Percentiles rank a stretch among this genome's conserved stretches.
These are phyloP conservation scores for Arachis hypogaea DNA, from an alignment of 306 rosid species.

Conservation along the genomic window DNA sequence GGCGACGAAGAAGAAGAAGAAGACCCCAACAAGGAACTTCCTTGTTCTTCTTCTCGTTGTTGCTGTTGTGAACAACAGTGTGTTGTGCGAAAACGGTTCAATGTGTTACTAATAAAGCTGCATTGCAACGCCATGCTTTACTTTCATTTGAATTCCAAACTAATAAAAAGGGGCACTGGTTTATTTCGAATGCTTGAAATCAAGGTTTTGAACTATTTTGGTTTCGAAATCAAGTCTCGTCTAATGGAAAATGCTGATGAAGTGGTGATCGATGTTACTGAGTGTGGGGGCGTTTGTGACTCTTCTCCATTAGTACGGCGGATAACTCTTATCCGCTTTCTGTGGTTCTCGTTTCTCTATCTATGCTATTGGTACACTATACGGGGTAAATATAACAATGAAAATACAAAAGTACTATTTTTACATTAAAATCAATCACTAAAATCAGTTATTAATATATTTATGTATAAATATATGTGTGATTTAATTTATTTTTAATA, in stretches of 20 bases:
- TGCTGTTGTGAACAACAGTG: slow-evolving; percentile 33
- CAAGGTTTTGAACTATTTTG: too few relatives aligned
- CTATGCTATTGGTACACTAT: too few relatives aligned
- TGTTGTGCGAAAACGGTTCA: slow-evolving; percentile 37
- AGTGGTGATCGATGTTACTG: background rate
- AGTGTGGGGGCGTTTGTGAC: slow-evolving; percentile 2
- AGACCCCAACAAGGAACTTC: background rate
- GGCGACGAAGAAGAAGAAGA: slow-evolving; percentile 36
- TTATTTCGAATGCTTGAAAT: too few relatives aligned
- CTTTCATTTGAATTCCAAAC: background rate
- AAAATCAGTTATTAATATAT: too few relatives aligned
- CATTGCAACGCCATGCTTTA: slow-evolving; percentile 45
- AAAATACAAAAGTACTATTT: too few relatives aligned
- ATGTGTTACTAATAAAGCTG: slow-evolving; percentile 36
- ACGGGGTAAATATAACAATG: too few relatives aligned
- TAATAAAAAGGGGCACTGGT: background rate
- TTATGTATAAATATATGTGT: too few relatives aligned
- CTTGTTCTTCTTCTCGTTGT: slow-evolving; percentile 9
- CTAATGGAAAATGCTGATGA: background rate
- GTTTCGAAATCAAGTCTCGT: background rate
- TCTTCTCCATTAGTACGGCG: background rate
- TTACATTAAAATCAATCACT: too few relatives aligned
- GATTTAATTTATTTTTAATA: too few relatives aligned
- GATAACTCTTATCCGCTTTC: slow-evolving; percentile 38
- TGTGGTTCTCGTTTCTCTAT: slow-evolving; percentile 35